Conservation (phyloP, 148 eudicot species). For the Nepenthes gracilis region DNA sequence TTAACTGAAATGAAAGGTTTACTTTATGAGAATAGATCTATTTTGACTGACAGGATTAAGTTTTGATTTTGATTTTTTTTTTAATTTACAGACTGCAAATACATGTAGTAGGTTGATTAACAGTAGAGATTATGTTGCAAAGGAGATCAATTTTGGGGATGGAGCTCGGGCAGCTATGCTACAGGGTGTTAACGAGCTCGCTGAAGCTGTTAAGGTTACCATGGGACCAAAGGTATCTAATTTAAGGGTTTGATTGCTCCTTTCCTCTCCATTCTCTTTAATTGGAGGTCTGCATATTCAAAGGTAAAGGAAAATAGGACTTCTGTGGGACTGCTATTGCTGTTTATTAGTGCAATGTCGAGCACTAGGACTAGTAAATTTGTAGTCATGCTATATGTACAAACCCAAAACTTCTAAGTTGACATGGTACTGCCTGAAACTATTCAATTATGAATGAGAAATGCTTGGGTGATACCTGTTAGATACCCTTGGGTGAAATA, state of each 20-base stretch:
- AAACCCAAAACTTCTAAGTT: too few relatives aligned
- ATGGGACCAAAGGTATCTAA: slow-evolving; percentile 94
- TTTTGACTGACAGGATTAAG: slow-evolving; percentile 2
- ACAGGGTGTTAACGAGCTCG: slow-evolving; percentile 87
- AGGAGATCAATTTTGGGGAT: slow-evolving; percentile 68
- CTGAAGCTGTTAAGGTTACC: slow-evolving; percentile 95
- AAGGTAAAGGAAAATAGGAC: too few relatives aligned
- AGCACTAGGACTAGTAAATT: too few relatives aligned
- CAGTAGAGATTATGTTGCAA: slow-evolving; percentile 75
- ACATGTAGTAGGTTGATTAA: slow-evolving; percentile 29
- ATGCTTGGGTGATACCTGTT: too few relatives aligned
- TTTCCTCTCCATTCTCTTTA: background rate
- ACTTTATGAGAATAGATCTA: too few relatives aligned
- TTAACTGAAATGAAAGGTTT: too few relatives aligned
- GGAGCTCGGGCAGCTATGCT: slow-evolving; percentile 80
- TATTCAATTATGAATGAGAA: too few relatives aligned
- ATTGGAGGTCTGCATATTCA: background rate
- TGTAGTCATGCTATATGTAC: too few relatives aligned
- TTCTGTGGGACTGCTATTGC: too few relatives aligned
- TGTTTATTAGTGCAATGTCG: too few relatives aligned
- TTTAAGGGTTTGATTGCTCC: background rate
- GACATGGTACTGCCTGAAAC: too few relatives aligned
- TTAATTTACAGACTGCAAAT: slow-evolving; percentile 21
- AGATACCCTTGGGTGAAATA: too few relatives aligned
- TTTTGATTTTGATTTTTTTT: background rate